Evolutionary conservation across 2,329 filamentous ascomycete species (phyloP).

Genomic region (Epichloe baconii): DNA sequence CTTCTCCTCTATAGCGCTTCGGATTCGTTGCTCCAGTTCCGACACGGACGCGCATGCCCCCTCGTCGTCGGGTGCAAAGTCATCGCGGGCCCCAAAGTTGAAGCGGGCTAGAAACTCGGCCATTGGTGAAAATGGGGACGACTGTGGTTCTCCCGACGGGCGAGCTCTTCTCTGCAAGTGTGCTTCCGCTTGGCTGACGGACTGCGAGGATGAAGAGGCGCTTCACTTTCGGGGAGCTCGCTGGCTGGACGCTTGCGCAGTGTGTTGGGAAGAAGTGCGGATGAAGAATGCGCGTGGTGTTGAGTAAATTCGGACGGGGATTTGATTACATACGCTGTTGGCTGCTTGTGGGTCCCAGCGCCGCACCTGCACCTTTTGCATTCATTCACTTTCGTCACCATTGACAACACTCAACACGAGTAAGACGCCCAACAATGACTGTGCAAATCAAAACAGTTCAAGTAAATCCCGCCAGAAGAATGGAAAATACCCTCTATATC

Average conservation of each 20-base stretch:
- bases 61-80: conserved; percentile 10
- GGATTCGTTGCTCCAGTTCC: conserved; percentile 34
- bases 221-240: not conserved
- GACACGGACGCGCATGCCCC: conserved; percentile 22
- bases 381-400: no score
- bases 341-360: no score
- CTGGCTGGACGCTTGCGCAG: not conserved
- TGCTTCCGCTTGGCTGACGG: not conserved
- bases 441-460: not conserved
- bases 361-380: no score
- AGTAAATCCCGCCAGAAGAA: not conserved
- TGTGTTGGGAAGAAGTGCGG: not conserved
- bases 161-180: no score
- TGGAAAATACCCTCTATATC: no score
- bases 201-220: not conserved
- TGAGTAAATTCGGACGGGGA: not conserved
- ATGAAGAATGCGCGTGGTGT: not conserved
- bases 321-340: not conserved
- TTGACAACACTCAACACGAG: not conserved
- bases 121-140: conserved; percentile 13
- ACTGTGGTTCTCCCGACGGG: not conserved
- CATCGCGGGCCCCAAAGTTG: conserved; percentile 15
- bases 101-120: conserved; percentile 26
- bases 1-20: conserved; percentile 26
- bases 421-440: not conserved